Percentiles rank a stretch among this genome's conserved stretches.
phyloP scores from a whole-genome alignment of 345 rosid species.

The Euphorbia peplus region DNA sequence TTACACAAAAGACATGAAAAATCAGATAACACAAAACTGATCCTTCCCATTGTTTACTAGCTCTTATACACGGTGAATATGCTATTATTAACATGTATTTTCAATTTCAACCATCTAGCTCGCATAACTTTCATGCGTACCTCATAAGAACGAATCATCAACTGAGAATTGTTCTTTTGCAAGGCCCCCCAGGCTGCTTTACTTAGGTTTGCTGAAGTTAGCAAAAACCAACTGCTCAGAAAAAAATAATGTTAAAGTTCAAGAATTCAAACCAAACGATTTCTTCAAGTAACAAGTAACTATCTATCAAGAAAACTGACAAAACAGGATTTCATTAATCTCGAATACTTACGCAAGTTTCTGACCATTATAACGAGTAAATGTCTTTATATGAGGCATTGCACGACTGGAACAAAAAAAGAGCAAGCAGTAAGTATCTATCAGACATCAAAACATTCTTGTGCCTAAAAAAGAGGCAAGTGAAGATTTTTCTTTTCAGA shows the following conservation, averaged over 20 bases:
- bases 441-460: not conserved
- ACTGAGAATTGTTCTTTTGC: conserved; percentile 87
- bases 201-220: conserved; percentile 92
- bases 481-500: not conserved
- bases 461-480: not conserved
- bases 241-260: conserved; percentile 6
- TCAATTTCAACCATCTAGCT: not conserved
- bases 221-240: conserved; percentile 68
- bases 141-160: conserved; percentile 97
- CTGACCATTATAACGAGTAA: conserved; percentile 71
- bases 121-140: conserved; percentile 26
- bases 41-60: not conserved
- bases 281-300: not conserved
- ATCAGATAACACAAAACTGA: not conserved
- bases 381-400: conserved; percentile 98
- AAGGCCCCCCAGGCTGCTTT: conserved; percentile 99
- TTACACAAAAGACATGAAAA: not conserved
- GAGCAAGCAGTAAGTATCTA: conserved; percentile 6
- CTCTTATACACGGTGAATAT: not conserved
- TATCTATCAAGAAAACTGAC: not conserved
- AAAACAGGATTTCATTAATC: not conserved
- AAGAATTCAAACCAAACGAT: not conserved
- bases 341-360: conserved; percentile 67
- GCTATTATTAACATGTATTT: not conserved
- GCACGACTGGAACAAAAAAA: conserved; percentile 54